Conservation (phyloP, 1,284 basidiomycete species). For the Inonotus hispidus region DNA sequence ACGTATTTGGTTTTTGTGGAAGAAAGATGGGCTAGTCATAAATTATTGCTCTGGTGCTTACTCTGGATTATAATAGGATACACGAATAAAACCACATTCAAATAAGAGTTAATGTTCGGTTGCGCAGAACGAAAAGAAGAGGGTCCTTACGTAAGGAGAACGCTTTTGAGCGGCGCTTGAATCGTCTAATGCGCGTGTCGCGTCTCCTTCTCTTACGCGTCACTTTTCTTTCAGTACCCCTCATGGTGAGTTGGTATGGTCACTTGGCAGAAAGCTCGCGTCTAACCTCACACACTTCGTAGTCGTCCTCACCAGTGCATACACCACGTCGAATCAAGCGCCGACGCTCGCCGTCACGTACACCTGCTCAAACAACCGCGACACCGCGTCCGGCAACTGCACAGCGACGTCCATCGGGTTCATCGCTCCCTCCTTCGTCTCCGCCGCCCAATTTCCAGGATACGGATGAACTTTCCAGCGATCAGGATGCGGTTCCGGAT, state of each 20-base stretch:
- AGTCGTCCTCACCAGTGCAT: slow-evolving; percentile 15
- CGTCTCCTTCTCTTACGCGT: slow-evolving; percentile 5
- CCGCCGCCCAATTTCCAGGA: slow-evolving; percentile 83
- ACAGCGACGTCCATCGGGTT: slow-evolving; percentile 52
- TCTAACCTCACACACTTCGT: background rate
- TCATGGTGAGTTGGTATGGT: slow-evolving; percentile 1
- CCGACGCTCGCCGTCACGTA: slow-evolving; percentile 50
- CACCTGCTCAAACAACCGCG: slow-evolving; percentile 49
- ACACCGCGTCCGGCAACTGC: slow-evolving; percentile 36
- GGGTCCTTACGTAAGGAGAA: slow-evolving; percentile 10
- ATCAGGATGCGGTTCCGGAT: slow-evolving; percentile 69
- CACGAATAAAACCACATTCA: too few species aligned
- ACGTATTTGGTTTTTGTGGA: background rate
- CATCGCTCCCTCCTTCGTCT: slow-evolving; percentile 78
- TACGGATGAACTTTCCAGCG: slow-evolving; percentile 77
- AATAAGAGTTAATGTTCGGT: too few species aligned
- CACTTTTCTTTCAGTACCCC: background rate
- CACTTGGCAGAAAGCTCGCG: background rate
- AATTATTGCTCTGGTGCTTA: background rate
- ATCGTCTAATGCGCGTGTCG: slow-evolving; percentile 15
- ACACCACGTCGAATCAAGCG: slow-evolving; percentile 47
- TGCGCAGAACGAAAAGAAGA: too few species aligned
- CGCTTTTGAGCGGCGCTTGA: slow-evolving; percentile 16
- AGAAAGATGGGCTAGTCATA: background rate
- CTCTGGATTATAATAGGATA: too few species aligned